A percentile compares a stretch with the other conserved stretches of the same genome.
These are phyloP conservation scores for Fusarium pseudocircinatum DNA, from an alignment of 2,329 filamentous ascomycete species.

Conservation along the genomic window DNA sequence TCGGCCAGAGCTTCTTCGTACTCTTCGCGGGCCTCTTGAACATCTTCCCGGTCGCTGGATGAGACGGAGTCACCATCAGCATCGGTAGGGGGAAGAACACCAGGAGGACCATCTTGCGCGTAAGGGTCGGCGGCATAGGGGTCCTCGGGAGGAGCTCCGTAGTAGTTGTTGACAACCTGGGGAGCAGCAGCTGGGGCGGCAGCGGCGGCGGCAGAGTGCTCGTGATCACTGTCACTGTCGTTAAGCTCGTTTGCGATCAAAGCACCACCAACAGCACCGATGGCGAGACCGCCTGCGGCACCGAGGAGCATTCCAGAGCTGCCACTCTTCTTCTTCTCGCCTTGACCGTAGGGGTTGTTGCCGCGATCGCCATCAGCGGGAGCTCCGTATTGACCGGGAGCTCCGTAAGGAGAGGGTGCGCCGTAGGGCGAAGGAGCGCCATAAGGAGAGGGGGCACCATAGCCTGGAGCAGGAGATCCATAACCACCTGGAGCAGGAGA, in stretches of 20 bases:
- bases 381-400: slow-evolving; percentile 22
- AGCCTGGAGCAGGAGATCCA: slow-evolving; percentile 26
- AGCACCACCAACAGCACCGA: slow-evolving; percentile 67
- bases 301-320: slow-evolving; percentile 66
- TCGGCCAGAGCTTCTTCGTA: slow-evolving; percentile 56
- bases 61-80: slow-evolving; percentile 55
- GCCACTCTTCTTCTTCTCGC: slow-evolving; percentile 52
- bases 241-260: slow-evolving; percentile 64
- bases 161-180: slow-evolving; percentile 27
- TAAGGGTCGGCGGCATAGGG: slow-evolving; percentile 31
- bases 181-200: neutral
- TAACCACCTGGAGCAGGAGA: slow-evolving; percentile 35
- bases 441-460: slow-evolving; percentile 27
- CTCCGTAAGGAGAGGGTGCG: slow-evolving; percentile 25
- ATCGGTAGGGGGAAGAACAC: slow-evolving; percentile 51
- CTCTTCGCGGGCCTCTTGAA: slow-evolving; percentile 54
- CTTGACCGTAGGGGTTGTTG: slow-evolving; percentile 34
- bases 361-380: slow-evolving; percentile 8
- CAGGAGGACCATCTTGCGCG: slow-evolving; percentile 44
- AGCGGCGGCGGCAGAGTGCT: slow-evolving; percentile 21
- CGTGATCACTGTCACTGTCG: slow-evolving; percentile 39
- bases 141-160: slow-evolving; percentile 25
- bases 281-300: slow-evolving; percentile 67
- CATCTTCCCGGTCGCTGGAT: slow-evolving; percentile 54
- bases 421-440: slow-evolving; percentile 14